Evolutionary conservation across 108 stramenopile genomes (phyloP).

Genomic region (Cyclostephanos invisitatus): DNA sequence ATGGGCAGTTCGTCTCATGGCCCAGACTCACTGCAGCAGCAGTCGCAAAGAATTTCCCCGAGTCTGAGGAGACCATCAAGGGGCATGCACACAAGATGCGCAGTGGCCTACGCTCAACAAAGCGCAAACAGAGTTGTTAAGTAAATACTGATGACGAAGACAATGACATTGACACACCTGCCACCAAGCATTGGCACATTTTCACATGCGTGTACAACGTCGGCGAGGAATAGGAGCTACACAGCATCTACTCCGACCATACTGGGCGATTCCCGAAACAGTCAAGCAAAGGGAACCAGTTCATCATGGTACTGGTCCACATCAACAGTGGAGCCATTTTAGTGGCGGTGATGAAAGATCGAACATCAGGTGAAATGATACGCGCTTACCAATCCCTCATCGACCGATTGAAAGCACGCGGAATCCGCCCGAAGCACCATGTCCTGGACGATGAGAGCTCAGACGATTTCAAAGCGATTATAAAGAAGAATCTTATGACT

Average conservation of each 20-base stretch:
- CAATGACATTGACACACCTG: neutral
- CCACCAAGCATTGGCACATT: neutral
- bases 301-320: constrained; percentile 42
- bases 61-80: constrained; percentile 16
- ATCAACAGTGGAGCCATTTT: constrained; percentile 49
- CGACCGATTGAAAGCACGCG: neutral
- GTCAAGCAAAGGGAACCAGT: constrained; percentile 43
- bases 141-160: no score
- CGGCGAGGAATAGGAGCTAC: neutral
- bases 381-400: neutral
- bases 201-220: neutral
- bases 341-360: constrained; percentile 21
- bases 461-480: neutral
- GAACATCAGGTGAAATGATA: constrained; percentile 11
- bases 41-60: constrained; percentile 14
- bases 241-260: constrained; percentile 42
- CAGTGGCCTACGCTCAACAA: constrained; percentile 16
- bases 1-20: constrained; percentile 15
- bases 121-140: no score
- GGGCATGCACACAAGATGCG: constrained; percentile 8
- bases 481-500: neutral
- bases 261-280: no score
- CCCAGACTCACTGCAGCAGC: constrained; percentile 12
- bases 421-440: neutral
- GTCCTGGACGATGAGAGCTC: neutral